Evolutionary conservation across 345 rosid species (phyloP).

Genomic region (Citrus unshiu): DNA sequence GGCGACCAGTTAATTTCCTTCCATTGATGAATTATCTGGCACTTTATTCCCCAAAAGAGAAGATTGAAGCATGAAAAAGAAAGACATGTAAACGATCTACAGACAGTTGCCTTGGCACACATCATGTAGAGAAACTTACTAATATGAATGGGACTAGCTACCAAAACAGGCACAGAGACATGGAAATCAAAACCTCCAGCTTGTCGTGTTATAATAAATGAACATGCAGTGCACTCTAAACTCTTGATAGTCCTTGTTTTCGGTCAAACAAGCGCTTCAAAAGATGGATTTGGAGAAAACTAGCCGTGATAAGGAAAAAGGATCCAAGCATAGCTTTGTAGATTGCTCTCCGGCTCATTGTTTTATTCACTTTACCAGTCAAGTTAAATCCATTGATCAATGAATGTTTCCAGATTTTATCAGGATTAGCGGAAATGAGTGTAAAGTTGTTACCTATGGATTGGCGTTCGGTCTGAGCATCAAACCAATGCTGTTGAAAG

Average conservation of each 20-base stretch:
- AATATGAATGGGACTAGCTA: background rate
- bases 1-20: background rate
- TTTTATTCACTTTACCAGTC: slow-evolving; percentile 50
- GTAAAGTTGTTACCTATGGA: slow-evolving; percentile 37
- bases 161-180: background rate
- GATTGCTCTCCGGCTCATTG: slow-evolving; percentile 59
- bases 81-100: background rate
- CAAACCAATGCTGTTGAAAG: slow-evolving; percentile 78
- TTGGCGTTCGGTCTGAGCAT: slow-evolving; percentile 78
- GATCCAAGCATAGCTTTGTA: slow-evolving; percentile 72
- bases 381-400: background rate
- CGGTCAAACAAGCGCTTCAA: slow-evolving; percentile 43
- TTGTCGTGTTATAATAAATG: background rate
- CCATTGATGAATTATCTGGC: background rate
- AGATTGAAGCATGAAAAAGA: background rate
- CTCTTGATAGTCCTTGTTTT: slow-evolving; percentile 62
- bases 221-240: slow-evolving; percentile 16
- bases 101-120: too few relatives aligned
- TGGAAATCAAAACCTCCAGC: background rate
- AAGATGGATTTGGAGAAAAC: slow-evolving; percentile 61
- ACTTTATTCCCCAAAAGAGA: background rate
- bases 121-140: too few relatives aligned
- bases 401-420: background rate
- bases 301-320: slow-evolving; percentile 51
- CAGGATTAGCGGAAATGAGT: background rate